These are phyloP conservation scores for Solanum clarkiae DNA, from an alignment of 257 asterid genomes.

Conservation along the genomic window DNA sequence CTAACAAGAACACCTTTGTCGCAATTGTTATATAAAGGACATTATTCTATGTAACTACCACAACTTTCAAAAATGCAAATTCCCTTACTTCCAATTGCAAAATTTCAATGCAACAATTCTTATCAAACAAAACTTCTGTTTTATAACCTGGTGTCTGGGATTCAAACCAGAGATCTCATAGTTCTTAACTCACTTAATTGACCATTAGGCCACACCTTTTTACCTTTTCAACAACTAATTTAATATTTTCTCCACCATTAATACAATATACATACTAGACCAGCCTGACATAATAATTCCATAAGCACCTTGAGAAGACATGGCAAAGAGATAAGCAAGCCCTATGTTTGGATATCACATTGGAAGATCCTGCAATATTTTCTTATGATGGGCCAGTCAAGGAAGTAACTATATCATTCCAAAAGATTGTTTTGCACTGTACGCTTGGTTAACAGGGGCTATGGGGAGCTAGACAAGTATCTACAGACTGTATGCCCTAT, in stretches of 20 bases:
- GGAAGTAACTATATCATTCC: background rate
- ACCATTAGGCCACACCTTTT: background rate
- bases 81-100: background rate
- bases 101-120: background rate
- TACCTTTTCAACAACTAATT: background rate
- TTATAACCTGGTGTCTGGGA: background rate
- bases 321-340: background rate
- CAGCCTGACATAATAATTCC: background rate
- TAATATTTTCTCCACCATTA: background rate
- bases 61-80: background rate
- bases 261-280: background rate
- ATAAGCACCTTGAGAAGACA: background rate
- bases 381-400: background rate
- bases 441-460: background rate
- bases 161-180: background rate
- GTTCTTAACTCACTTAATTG: background rate
- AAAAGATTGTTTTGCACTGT: background rate
- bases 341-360: background rate
- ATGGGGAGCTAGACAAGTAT: background rate
- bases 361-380: background rate
- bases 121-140: background rate
- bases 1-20: background rate
- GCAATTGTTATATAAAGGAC: background rate
- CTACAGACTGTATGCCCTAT: too few relatives aligned
- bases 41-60: background rate